Base-by-base conservation (phyloP, 371 early-diverging fungal species). In the Entomophthora muscae region DNA sequence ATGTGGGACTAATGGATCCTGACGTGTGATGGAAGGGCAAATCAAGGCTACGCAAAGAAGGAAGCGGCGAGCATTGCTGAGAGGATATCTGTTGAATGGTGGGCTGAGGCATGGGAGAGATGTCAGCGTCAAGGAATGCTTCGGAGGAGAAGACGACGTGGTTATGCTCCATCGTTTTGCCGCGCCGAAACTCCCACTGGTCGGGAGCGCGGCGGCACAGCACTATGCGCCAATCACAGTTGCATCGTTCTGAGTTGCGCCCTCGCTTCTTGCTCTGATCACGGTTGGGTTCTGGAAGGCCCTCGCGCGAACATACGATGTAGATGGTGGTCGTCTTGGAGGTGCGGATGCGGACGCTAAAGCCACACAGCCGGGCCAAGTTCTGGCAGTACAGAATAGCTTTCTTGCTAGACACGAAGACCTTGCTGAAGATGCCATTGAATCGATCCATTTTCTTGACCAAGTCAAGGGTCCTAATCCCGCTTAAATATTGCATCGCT, bases 141-240 rank as follows among this genome's bases (percentile, higher is more conserved):
- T 53, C 54, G 26, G 23, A 23, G 5, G 3, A 3, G 7, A 57
- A 57, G 12, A 57, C 10, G 26, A 13, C 10, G 22, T 57, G 57
- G 29, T 57, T 57, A 57, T 57, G 57, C 22, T 28, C 27, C 83
- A 17, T 79, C 78, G 53, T 33, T n/a, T 61, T 61, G 23, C 61
- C 61, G 13, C 42, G 42, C 23, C 61, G 3, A 33, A 61, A 61
- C 42, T 61, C 61, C 61, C 61, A 61, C 29, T 57, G 57, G 5
- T 29, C 24, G 54, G 3, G 2, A 3, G 3, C n/a, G n/a, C n/a
- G 21, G 7, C 13, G 26, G 24, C 22, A 61, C 3, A 61, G 61
- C 33, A 61, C 61, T 22, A 61, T 27, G 5, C 33, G n/a, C 61
- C 61, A 61, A 28, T 61, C 33, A 24, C 61, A 61, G 24, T 61